Evolutionary conservation across 208 protist genomes (phyloP).

Genomic region (Lotmaria passim): DNA sequence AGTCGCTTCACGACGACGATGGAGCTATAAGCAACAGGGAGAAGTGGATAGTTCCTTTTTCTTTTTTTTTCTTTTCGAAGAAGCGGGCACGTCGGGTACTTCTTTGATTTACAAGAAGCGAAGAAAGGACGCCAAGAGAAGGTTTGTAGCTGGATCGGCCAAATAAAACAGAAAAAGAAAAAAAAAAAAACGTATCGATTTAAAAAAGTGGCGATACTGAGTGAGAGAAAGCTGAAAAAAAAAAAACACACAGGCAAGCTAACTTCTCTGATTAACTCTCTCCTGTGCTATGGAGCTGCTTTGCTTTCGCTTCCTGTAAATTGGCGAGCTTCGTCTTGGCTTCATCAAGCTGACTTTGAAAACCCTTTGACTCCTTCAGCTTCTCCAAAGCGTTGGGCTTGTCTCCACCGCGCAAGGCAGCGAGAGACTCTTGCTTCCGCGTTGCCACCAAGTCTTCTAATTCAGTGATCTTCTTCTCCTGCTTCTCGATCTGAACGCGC

Average conservation of each 20-base stretch:
- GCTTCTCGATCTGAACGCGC: slow-evolving; percentile 33
- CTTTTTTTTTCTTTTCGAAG: too few relatives aligned
- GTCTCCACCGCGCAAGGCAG: slow-evolving; percentile 34
- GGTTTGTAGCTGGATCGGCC: too few relatives aligned
- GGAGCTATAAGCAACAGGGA: too few relatives aligned
- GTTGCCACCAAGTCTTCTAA: slow-evolving; percentile 35
- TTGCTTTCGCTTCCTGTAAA: slow-evolving; percentile 22
- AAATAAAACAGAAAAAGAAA: not conserved
- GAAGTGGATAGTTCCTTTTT: too few relatives aligned
- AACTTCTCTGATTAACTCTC: not conserved
- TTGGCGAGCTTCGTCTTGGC: slow-evolving; percentile 15
- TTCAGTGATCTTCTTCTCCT: slow-evolving; percentile 23
- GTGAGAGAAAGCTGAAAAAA: too few relatives aligned
- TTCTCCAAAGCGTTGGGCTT: slow-evolving; percentile 42
- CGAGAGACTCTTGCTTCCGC: slow-evolving; percentile 40
- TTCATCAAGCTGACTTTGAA: slow-evolving; percentile 36
- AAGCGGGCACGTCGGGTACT: too few relatives aligned
- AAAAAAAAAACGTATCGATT: not conserved
- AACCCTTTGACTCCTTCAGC: slow-evolving; percentile 43
- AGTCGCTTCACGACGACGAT: too few relatives aligned
- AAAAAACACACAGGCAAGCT: too few relatives aligned
- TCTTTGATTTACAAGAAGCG: too few relatives aligned
- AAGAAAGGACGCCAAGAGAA: too few relatives aligned
- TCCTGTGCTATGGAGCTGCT: slow-evolving; percentile 28
- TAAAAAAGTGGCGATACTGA: too few relatives aligned